Evolutionary conservation across 2,329 filamentous ascomycete species (phyloP).

Genomic region (Colletotrichum sp.): DNA sequence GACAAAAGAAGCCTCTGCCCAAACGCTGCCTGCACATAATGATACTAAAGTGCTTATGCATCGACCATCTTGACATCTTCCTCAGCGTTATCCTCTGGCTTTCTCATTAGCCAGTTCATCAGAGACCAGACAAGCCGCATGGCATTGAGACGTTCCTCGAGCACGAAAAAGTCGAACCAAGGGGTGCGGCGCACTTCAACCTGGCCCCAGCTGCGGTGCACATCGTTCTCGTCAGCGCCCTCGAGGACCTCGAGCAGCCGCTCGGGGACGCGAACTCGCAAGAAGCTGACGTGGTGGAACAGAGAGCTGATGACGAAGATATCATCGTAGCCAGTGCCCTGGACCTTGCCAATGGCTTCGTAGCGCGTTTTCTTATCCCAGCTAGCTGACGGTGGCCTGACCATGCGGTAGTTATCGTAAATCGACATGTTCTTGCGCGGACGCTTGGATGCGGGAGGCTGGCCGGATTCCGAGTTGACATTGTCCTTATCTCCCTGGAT

Average conservation of each 20-base stretch:
- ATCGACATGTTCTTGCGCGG: constrained; percentile 60
- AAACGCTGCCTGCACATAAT: neutral
- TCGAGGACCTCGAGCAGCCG: constrained; percentile 57
- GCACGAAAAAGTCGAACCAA: constrained; percentile 66
- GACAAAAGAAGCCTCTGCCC: neutral
- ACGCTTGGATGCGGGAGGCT: constrained; percentile 45
- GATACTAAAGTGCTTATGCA: constrained; percentile 16
- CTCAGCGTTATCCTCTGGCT: constrained; percentile 27
- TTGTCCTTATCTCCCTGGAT: constrained; percentile 52
- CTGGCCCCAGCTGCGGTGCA: constrained; percentile 51
- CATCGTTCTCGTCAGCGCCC: constrained; percentile 44
- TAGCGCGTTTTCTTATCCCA: constrained; percentile 68
- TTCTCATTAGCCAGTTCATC: constrained; percentile 66
- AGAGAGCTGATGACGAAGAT: constrained; percentile 65
- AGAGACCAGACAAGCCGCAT: constrained; percentile 64
- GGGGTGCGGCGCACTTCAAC: constrained; percentile 61
- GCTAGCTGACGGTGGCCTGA: constrained; percentile 59
- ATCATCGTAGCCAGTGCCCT: constrained; percentile 59
- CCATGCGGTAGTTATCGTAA: constrained; percentile 69
- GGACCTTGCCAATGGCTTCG: constrained; percentile 57
- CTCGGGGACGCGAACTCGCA: constrained; percentile 63
- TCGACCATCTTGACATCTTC: constrained; percentile 31
- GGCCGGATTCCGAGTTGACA: constrained; percentile 23
- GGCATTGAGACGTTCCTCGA: constrained; percentile 58
- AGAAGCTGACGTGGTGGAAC: constrained; percentile 65